Percentiles rank a stretch among this genome's conserved stretches.
These are phyloP conservation scores for Fraxinus dipetala DNA, from an alignment of 305 asterid genomes.

Conservation along the genomic window DNA sequence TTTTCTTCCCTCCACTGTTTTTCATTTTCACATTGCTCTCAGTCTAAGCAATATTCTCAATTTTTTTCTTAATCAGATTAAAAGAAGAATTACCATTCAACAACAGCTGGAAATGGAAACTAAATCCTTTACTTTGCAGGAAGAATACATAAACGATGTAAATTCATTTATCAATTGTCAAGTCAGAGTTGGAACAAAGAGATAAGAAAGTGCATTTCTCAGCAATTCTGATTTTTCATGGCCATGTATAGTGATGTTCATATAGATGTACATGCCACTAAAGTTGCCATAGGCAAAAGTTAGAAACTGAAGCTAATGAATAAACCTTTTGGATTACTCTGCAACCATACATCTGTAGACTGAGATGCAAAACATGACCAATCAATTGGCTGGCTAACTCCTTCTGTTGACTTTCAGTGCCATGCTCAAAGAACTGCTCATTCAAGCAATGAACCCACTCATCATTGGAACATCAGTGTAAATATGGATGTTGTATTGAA, in stretches of 20 bases:
- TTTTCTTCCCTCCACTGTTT: neutral
- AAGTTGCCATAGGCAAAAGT: neutral
- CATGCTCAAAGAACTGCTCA: conserved; percentile 79
- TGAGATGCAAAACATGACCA: conserved; percentile 79
- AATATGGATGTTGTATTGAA: neutral
- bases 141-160: neutral
- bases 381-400: conserved; percentile 67
- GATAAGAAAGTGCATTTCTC: neutral
- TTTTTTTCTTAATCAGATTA: neutral
- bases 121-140: neutral
- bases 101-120: neutral
- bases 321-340: conserved; percentile 91
- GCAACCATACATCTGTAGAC: conserved; percentile 95
- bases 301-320: conserved; percentile 23
- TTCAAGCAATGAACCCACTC: conserved; percentile 16
- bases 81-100: neutral
- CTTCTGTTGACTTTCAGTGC: conserved; percentile 63
- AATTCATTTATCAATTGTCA: neutral
- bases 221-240: neutral
- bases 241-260: neutral
- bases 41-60: neutral
- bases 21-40: neutral
- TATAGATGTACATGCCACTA: neutral
- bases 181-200: neutral
- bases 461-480: conserved; percentile 9